Evolutionary conservation across 352 stramenopile species (phyloP), one percentile per base, ranked within the genome.

Genomic region (Blastocystis sp.): DNA sequence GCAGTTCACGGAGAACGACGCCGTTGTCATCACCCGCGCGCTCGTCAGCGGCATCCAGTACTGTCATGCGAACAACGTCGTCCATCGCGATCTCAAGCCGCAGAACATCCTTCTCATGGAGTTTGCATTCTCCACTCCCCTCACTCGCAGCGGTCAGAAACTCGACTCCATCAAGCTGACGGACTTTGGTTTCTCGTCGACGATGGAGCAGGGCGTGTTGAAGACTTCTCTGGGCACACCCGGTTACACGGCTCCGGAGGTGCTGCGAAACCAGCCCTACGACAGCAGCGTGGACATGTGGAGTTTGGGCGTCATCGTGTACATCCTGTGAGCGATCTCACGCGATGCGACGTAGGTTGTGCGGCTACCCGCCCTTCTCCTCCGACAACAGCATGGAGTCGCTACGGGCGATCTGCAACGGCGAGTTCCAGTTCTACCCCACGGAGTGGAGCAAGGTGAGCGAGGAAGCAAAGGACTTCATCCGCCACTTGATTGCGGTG

Each of bases 41-140:
- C n/a, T 85, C 11, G 38, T 76, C n/a, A 46, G 34, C 7, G 75
- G 49, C 64, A 92, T 97, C 29, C 92, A 92, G 64, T 97, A 93
- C 86, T 97, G 94, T 89, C 95, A 98, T 89, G 92, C 92, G 51
- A 95, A 97, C 87, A 90, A 93, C 56, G 94, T 98, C 67, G 88
- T 98, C 40, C 95, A 98, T 89, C 92, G 95, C 49, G 95, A 98
- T 87, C 91, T 98, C 86, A 98, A 98, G 89, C 94, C 94, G 29
- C 94, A 98, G 88, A 98, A 98, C 89, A 87, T 96, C 75, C 90
- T 95, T n/a, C 91, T 96, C 34, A 88, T 92, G 77, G 54, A 73
- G 69, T 81, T 38, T 91, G 89, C 79, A 91, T 89, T 16, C 90
- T 94, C 27, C 90, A 96, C 0, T 91, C 95, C 63, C 91, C 92